Evolutionary conservation across 2,329 filamentous ascomycete species (phyloP), one percentile per base, ranked within the genome.

Genomic region (Geosmithia putterillii): DNA sequence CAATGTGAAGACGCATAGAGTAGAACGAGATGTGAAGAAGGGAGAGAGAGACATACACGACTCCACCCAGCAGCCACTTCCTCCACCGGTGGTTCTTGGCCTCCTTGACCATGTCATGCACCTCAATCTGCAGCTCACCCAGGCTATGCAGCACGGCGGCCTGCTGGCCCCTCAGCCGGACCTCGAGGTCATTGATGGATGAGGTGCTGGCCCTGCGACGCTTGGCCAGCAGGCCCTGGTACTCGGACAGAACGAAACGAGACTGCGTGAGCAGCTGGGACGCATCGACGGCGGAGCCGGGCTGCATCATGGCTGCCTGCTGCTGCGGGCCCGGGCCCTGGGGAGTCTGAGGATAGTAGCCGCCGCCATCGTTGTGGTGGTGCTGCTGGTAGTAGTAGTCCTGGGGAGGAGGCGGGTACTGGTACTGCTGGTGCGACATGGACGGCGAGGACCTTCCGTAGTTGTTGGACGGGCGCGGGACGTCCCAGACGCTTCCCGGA

Each of bases 61-160:
- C 51, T 1, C 70, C 70, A 3, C 74, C 72, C 1, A 76, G 52
- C 14, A 75, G 50, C 66, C 71, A 74, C 47, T 64, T 64, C 40
- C 71, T 63, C 70, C 72, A 76, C 32, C 74, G 63, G 38, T 69
- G 64, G 28, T 60, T 58, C 54, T 76, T 69, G 1, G 65, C 67
- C 10, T 54, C 57, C 49, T 62, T 67, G 28, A 63, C 61, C 38
- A 74, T 50, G 3, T 56, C 57, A 4, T 62, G 57, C 3, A 76
- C 62, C 47, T 70, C 63, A 19, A 58, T 56, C 18, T 70, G 59
- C 48, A 77, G 52, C 1, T 51, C 54, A 36, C 58, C 61, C 47
- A 78, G 50, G 42, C 74, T 69, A 17, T 55, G 57, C 9, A 71
- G 48, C n/a, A 68, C 60, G 7, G 65, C 48, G 22, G 54, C 61